Percentiles rank a stretch among this genome's conserved stretches.
Conservation (phyloP, 2,329 filamentous ascomycete genomes). For the Myriosclerotinia scirpicola region DNA sequence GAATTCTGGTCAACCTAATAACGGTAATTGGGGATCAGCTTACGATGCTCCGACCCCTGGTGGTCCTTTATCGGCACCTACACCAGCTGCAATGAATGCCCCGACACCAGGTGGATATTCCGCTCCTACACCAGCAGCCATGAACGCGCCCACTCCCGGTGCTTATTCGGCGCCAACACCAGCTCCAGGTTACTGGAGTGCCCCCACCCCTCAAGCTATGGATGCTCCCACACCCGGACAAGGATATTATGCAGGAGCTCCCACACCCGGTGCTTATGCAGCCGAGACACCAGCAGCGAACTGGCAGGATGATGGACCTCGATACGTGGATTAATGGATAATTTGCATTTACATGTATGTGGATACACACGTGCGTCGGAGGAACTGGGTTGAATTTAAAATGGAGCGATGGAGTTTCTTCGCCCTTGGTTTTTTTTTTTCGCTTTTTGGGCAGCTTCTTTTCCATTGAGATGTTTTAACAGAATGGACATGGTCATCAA, state of each 20-base stretch:
- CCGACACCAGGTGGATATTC: constrained; percentile 68
- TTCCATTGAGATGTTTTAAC: background rate
- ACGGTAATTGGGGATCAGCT: constrained; percentile 43
- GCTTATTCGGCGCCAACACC: constrained; percentile 62
- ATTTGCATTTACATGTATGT: constrained; percentile 6
- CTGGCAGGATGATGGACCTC: constrained; percentile 45
- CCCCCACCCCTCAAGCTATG: constrained; percentile 50
- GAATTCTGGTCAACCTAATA: constrained; percentile 31
- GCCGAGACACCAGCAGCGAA: constrained; percentile 61
- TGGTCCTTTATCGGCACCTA: constrained; percentile 59
- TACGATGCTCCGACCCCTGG: constrained; percentile 73
- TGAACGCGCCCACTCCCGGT: constrained; percentile 52
- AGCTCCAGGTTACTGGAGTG: constrained; percentile 51
- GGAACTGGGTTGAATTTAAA: background rate
- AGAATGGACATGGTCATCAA: background rate
- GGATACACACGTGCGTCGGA: background rate
- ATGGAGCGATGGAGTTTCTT: constrained; percentile 14
- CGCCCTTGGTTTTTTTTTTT: background rate
- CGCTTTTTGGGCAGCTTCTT: background rate
- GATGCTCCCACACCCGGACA: constrained; percentile 51
- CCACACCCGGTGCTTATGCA: constrained; percentile 41
- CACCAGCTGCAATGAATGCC: constrained; percentile 62
- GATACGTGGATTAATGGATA: constrained; percentile 41
- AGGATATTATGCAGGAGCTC: constrained; percentile 38
- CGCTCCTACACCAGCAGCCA: constrained; percentile 48